Conservation (phyloP, 441 rosid species). For the Adansonia madagascariensis region DNA sequence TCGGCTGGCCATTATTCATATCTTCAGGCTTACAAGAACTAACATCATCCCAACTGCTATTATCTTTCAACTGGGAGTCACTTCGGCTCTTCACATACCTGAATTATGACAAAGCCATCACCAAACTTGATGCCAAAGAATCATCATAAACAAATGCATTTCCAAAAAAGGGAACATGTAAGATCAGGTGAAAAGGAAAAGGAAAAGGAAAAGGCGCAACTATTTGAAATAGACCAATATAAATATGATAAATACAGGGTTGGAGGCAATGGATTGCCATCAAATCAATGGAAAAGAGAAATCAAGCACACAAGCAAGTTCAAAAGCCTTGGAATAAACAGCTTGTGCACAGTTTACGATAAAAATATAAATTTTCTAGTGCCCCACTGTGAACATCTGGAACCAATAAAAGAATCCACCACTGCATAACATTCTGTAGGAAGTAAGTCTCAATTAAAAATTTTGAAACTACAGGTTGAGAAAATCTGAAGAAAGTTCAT, state of each 20-base stretch:
- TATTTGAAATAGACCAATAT: not conserved
- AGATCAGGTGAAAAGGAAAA: not conserved
- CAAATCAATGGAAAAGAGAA: not conserved
- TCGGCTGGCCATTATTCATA: slow-evolving; percentile 35
- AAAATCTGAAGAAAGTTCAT: not conserved
- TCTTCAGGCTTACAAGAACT: slow-evolving; percentile 67
- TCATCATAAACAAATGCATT: slow-evolving; percentile 4
- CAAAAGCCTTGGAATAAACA: not conserved
- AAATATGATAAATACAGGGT: not conserved
- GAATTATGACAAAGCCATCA: slow-evolving; percentile 28
- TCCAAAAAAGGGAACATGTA: not conserved
- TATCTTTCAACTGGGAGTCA: slow-evolving; percentile 59
- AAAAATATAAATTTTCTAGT: not conserved
- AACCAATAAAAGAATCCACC: slow-evolving; percentile 4
- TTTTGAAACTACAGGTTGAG: not conserved
- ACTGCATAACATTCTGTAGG: not conserved
- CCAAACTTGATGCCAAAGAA: slow-evolving; percentile 15
- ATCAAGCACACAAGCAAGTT: not conserved
- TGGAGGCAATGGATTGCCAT: not conserved
- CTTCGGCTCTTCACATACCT: slow-evolving; percentile 87
- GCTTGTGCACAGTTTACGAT: not conserved
- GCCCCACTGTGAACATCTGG: not conserved
- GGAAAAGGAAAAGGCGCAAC: not conserved
- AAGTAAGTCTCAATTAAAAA: not conserved
- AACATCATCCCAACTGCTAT: slow-evolving; percentile 38